Base-by-base conservation (phyloP, 2,329 filamentous ascomycete genomes). In the Cordyceps javanica region DNA sequence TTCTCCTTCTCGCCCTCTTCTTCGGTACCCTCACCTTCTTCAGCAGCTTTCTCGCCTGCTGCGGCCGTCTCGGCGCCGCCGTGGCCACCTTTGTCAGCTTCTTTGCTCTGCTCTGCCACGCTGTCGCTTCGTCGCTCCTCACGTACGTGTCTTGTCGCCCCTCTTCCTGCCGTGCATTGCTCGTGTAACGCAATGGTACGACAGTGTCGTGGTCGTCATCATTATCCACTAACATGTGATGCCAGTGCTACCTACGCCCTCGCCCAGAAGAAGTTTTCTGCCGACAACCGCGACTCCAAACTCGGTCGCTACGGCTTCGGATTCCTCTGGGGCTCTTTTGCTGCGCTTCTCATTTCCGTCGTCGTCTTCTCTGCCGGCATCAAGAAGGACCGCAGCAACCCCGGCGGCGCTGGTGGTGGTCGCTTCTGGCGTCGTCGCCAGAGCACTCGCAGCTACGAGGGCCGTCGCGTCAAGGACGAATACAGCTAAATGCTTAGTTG, bases 1-100 rank as follows among this genome's bases (percentile, higher is more conserved):
- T 96, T 73, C 89, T 89, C 76, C 77, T 97, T 58, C 87, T 97
- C 63, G 84, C 86, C 19, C 82, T 97, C 38, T 85, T 96, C 78
- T 94, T 96, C 71, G 82, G 83, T 61, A 79, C 82, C 49, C 57
- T 84, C 26, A 83, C 87, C 61, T 84, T 92, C 68, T 81, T 91
- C 71, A 74, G 80, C 11, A 82, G 85, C 62, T 78, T 91, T 61
- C 72, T 91, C 16, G 87, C 88, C 16, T 85, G 88, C 67, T 89
- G 79, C 72, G 85, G 85, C 34, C 83, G 89, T 57, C 77, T 91
- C 2, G 89, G 87, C 46, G 82, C 87, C 8, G 87, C 84, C 48
- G 70, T 92, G 42, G 82, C 86, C 5, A 85, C 81, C 19, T 67
- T 88, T 45, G 73, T 82, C 32, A 73, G 83, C 13, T 62, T 75